Evolutionary conservation across 345 rosid genomes (phyloP).

Genomic region (Diplotaxis tenuifolia): DNA sequence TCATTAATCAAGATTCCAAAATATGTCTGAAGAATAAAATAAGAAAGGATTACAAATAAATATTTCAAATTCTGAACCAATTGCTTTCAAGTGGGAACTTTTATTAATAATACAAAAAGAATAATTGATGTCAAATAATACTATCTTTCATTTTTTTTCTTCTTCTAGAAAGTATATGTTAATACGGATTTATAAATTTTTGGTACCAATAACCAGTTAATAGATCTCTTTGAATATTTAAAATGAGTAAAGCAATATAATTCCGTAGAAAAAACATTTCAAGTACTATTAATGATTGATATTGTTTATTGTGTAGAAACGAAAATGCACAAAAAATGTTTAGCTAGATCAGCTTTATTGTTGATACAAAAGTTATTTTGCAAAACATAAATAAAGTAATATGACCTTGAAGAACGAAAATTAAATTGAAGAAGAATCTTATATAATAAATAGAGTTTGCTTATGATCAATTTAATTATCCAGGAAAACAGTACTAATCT

Average conservation of each 20-base stretch:
- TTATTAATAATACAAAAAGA: neutral
- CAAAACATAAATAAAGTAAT: neutral
- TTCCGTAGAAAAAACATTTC: neutral
- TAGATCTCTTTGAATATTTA: neutral
- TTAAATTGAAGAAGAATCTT: neutral
- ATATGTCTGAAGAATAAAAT: slow-evolving; percentile 10
- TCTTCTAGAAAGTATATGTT: neutral
- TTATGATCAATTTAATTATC: neutral
- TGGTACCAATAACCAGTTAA: neutral
- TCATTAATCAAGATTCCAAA: neutral
- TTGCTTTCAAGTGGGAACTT: slow-evolving; percentile 19
- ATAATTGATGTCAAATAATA: neutral
- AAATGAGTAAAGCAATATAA: neutral
- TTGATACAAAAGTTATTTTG: neutral
- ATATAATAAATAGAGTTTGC: neutral
- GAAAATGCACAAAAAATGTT: neutral
- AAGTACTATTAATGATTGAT: neutral
- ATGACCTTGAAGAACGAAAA: neutral
- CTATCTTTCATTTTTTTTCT: neutral
- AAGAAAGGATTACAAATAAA: slow-evolving; percentile 21
- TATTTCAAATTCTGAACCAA: slow-evolving; percentile 6
- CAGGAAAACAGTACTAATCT: neutral
- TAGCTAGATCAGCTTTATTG: neutral
- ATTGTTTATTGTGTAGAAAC: neutral
- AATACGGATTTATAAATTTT: neutral